phyloP scores from a whole-genome alignment of 1,284 basidiomycete species.

The Golubevia pallescens region DNA sequence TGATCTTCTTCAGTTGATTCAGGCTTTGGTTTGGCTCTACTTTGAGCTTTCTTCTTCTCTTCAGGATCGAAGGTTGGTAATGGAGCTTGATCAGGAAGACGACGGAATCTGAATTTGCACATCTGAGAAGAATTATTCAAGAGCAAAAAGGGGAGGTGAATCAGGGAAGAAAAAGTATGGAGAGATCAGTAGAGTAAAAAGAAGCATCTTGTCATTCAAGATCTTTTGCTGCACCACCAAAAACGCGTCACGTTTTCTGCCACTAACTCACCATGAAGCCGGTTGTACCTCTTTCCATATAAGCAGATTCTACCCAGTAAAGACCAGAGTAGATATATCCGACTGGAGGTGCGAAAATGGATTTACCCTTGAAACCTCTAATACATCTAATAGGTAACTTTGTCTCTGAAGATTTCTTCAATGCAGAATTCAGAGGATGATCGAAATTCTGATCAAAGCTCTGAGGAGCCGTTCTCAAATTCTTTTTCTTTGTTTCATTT shows the following conservation, averaged over 20 bases:
- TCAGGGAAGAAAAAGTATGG: not conserved
- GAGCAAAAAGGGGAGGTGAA: not conserved
- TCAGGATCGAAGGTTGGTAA: conserved; percentile 24
- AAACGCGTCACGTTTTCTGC: too few relatives aligned
- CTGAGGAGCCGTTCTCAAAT: too few relatives aligned
- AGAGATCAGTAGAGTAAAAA: not conserved
- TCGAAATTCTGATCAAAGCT: too few relatives aligned
- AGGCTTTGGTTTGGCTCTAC: not conserved
- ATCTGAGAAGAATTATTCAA: conserved; percentile 4
- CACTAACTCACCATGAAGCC: conserved; percentile 13
- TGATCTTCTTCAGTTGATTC: not conserved
- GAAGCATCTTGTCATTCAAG: not conserved
- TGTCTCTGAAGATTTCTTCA: too few relatives aligned
- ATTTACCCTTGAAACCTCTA: too few relatives aligned
- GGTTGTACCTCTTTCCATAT: conserved; percentile 23
- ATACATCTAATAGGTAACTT: too few relatives aligned
- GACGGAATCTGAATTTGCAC: conserved; percentile 20
- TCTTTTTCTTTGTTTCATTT: not conserved
- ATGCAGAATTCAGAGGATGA: too few relatives aligned
- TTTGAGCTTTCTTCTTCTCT: not conserved
- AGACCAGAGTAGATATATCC: conserved; percentile 35
- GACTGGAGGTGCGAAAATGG: conserved; percentile 14
- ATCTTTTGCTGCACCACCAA: not conserved
- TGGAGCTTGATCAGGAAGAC: conserved; percentile 15
- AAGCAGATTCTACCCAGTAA: conserved; percentile 18